Evolutionary conservation across 805 yeast species (phyloP).

Genomic region (Barnettozyma populi): DNA sequence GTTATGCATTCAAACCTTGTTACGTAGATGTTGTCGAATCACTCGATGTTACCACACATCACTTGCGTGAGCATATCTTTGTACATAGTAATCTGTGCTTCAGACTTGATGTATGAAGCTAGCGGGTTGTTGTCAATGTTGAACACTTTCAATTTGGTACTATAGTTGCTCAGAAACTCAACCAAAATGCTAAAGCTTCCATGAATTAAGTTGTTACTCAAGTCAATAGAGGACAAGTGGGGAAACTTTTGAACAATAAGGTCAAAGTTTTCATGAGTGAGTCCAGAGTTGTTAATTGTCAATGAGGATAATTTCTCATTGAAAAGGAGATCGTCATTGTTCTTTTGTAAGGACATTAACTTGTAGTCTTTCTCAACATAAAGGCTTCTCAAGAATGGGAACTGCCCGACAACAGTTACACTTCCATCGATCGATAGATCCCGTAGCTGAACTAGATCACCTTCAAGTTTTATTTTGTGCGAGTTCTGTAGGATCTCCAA

Average conservation of each 20-base stretch:
- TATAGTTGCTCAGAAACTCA: slow-evolving; percentile 4
- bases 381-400: slow-evolving; percentile 2
- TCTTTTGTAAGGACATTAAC: neutral
- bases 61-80: slow-evolving; percentile 8
- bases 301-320: slow-evolving; percentile 2
- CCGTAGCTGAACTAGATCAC: neutral
- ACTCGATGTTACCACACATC: neutral
- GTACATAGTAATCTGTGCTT: slow-evolving; percentile 3
- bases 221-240: slow-evolving; percentile 6
- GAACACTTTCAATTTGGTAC: slow-evolving; percentile 2
- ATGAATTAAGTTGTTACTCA: slow-evolving; percentile 6
- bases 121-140: slow-evolving; percentile 14
- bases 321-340: neutral
- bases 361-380: slow-evolving; percentile 1
- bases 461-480: neutral
- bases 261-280: slow-evolving; percentile 3
- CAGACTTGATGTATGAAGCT: slow-evolving; percentile 5
- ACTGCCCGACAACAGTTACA: slow-evolving; percentile 1
- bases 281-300: slow-evolving; percentile 3
- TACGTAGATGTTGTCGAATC: neutral
- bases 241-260: slow-evolving; percentile 7
- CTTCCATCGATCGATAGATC: slow-evolving; percentile 7
- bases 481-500: slow-evolving; percentile 5
- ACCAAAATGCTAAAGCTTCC: slow-evolving; percentile 8
- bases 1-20: neutral